Evolutionary conservation across 345 rosid genomes (phyloP), one percentile per base, ranked within the genome.

Genomic region (Linum usitatissimum): DNA sequence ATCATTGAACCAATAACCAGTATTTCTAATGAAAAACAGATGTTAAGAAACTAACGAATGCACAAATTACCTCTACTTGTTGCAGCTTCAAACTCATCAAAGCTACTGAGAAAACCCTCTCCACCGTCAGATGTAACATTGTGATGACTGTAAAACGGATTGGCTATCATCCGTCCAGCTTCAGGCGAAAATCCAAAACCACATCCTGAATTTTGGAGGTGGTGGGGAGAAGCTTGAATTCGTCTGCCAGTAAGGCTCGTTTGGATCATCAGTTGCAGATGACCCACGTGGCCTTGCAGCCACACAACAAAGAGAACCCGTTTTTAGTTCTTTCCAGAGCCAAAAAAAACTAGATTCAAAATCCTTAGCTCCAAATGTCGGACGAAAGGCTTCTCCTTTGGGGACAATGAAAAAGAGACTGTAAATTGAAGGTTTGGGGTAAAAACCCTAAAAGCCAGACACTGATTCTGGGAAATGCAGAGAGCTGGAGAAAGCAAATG

Each of bases 211-310:
- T 34, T 34, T 34, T 4, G 80, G 79, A 23, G 80, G 80, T 31
- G 88, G 82, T 31, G 88, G 82, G 13, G 88, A 83, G 71, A 75
- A 83, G 68, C 85, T 83, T 20, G 79, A 69, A 70, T 83, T 83
- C 19, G 84, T 77, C 69, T n/a, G 71, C 88, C 85, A 83, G 63
- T 77, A 81, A 51, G 82, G 88, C 72, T 83, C 88, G 36, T 77
- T 79, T 39, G 72, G 73, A 18, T 56, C 79, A 74, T 56, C 79
- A 74, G 76, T 60, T n/a, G 88, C 79, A 68, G 65, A 77, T 28
- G 88, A 83, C 51, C 80, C 88, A 77, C 77, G 85, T 76, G 85
- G 85, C 88, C 88, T 83, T 59, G 88, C 85, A 60, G 88, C 88
- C 88, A 84, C 88, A 72, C 88, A 84, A 84, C 85, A 79, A 54